Evolutionary conservation across 169 alveolate species (phyloP), one percentile per base, ranked within the genome.

Genomic region (Eimeria acervulina): DNA sequence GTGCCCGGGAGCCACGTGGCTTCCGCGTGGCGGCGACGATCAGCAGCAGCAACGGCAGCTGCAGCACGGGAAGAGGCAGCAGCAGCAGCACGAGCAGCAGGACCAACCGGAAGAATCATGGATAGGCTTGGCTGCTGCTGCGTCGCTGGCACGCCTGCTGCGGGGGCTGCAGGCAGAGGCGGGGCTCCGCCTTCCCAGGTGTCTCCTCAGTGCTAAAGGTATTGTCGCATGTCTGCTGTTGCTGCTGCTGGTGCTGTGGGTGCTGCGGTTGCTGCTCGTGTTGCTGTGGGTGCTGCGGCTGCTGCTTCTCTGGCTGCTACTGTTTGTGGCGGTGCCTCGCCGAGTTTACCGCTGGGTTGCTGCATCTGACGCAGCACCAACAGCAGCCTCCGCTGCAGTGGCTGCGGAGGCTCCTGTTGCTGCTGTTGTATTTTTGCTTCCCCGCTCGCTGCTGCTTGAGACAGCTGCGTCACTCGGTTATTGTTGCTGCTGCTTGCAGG

Each of bases 81-180:
- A 78, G 89, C 51, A 78, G 61, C 89, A 78, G 89, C 61, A 42
- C 6, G 52, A 42, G 63, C 59, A 59, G 76, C 83, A 42, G 42
- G 44, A 74, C 44, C 91, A 84, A 19, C 95, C 95, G 17, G 91
- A 92, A 74, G 63, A 61, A n/a, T 78, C 92, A 23, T 92, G 95
- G 95, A 36, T 92, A 28, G 95, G 84, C 12, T 40, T 78, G 33
- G 88, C 95, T 33, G 85, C 87, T 68, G 95, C 84, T 66, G 83
- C 92, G 21, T 55, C 95, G 5, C 81, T 92, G 13, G 95, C 95
- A 1, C 90, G 95, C 12, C 78, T 92, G 44, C 38, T 92, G 31
- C 36, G 84, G 21, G 76, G 91, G 33, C 91, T 92, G 19, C 95
- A 92, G 81, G 90, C 90, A 47, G 90, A 81, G 23, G 90, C 90